A percentile compares a stretch with the other conserved stretches of the same genome.
Evolutionary conservation across 768 basidiomycete species (phyloP).

Genomic region (Pulveroboletus frians): DNA sequence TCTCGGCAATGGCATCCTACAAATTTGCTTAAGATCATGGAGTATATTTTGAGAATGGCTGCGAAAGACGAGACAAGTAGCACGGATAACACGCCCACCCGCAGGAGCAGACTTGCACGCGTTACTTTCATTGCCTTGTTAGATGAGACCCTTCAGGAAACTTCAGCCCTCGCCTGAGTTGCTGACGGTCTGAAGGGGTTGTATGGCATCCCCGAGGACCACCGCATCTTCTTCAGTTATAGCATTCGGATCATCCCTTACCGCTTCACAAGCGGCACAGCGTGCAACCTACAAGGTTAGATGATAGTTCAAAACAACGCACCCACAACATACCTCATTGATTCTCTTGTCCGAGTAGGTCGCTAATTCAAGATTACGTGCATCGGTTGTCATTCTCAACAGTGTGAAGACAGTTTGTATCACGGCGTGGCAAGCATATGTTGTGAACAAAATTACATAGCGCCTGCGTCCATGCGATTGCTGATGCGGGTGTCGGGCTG

Average conservation of each 20-base stretch:
- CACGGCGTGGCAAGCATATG: slow-evolving; percentile 73
- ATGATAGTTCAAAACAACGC: not conserved
- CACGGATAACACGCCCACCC: slow-evolving; percentile 63
- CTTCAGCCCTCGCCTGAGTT: slow-evolving; percentile 51
- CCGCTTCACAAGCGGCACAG: slow-evolving; percentile 53
- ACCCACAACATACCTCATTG: slow-evolving; percentile 41
- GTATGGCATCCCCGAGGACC: slow-evolving; percentile 80
- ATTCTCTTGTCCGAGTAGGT: slow-evolving; percentile 65
- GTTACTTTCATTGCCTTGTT: slow-evolving; percentile 41
- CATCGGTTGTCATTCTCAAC: slow-evolving; percentile 60
- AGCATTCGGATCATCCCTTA: slow-evolving; percentile 39
- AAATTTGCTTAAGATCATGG: slow-evolving; percentile 1
- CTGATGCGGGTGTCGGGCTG: slow-evolving; percentile 31
- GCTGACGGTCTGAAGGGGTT: slow-evolving; percentile 74
- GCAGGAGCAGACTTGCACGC: slow-evolving; percentile 76
- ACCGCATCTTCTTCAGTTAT: slow-evolving; percentile 45
- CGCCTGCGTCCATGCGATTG: slow-evolving; percentile 82
- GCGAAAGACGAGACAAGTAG: slow-evolving; percentile 53
- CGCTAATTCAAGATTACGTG: slow-evolving; percentile 59
- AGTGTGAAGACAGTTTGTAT: slow-evolving; percentile 72
- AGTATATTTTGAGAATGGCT: slow-evolving; percentile 4
- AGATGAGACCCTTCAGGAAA: not conserved
- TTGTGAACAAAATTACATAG: slow-evolving; percentile 65
- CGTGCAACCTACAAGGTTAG: slow-evolving; percentile 46
- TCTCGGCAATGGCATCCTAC: slow-evolving; percentile 23